Evolutionary conservation across 2,329 filamentous ascomycete genomes (phyloP).

Genomic region (Colletotrichum noveboracense): DNA sequence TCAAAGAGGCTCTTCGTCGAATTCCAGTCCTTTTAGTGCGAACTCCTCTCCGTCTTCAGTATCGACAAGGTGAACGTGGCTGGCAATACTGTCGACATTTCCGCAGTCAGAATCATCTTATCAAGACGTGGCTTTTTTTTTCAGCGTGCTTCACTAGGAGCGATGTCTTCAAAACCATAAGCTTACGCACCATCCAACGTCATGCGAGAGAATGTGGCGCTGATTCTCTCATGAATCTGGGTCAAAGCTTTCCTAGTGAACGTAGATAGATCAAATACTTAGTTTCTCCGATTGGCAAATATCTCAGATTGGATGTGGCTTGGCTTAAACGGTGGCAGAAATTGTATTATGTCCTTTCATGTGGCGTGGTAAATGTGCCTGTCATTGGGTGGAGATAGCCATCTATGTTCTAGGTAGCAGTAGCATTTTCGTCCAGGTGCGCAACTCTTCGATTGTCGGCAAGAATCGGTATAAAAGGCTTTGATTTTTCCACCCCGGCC

Average conservation of each 20-base stretch:
- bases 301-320: background rate
- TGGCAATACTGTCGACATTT: background rate
- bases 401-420: background rate
- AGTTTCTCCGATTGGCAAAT: too few relatives aligned
- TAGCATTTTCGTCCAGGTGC: too few relatives aligned
- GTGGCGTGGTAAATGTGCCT: background rate
- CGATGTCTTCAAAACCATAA: too few relatives aligned
- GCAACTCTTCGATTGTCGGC: too few relatives aligned
- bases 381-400: background rate
- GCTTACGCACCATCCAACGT: too few relatives aligned
- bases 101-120: background rate
- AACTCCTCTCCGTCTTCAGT: background rate
- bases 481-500: too few relatives aligned
- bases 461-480: too few relatives aligned
- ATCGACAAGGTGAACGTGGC: background rate
- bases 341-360: background rate
- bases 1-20: background rate
- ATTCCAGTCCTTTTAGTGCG: background rate
- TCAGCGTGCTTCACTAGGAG: too few relatives aligned
- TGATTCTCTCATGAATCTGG: background rate
- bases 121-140: too few relatives aligned
- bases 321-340: background rate
- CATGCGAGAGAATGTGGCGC: background rate
- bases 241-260: background rate
- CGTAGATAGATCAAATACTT: background rate